Evolutionary conservation across 768 basidiomycete species (phyloP).

Genomic region (Boletus eberwhitei): DNA sequence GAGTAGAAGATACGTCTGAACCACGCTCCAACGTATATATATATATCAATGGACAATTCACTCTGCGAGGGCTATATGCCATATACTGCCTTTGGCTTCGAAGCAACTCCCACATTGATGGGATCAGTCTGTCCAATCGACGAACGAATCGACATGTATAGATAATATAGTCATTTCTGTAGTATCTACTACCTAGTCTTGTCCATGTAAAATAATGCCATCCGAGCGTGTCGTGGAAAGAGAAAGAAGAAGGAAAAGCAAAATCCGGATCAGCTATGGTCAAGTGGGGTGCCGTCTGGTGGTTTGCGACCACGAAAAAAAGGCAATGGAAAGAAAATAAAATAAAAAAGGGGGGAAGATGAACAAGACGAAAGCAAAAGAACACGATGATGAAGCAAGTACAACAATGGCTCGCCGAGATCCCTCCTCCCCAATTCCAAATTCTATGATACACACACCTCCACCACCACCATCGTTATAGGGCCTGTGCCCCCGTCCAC

Average conservation of each 20-base stretch:
- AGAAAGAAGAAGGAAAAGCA: neutral
- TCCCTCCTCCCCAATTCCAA: neutral
- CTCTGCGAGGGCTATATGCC: no score
- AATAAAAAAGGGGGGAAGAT: neutral
- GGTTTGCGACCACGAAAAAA: neutral
- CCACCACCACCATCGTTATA: slow-evolving; percentile 5
- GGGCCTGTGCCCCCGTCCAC: slow-evolving; percentile 19
- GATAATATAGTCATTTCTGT: neutral
- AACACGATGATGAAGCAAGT: slow-evolving; percentile 16
- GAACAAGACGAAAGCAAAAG: neutral
- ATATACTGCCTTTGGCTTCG: no score
- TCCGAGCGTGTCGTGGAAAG: neutral
- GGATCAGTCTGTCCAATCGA: neutral
- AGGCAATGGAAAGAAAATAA: neutral
- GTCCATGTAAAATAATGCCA: slow-evolving; percentile 1
- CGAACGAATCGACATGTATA: neutral
- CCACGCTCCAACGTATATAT: no score
- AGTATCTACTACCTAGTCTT: neutral
- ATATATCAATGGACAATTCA: no score
- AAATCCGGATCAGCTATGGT: neutral
- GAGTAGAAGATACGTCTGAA: no score
- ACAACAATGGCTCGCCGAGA: slow-evolving; percentile 20
- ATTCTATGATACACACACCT: slow-evolving; percentile 18
- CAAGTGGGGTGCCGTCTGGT: neutral
- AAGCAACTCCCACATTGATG: no score